These are phyloP conservation scores for Pneumocystis murina DNA, from an alignment of 1,139 yeast genomes.

Conservation along the genomic window DNA sequence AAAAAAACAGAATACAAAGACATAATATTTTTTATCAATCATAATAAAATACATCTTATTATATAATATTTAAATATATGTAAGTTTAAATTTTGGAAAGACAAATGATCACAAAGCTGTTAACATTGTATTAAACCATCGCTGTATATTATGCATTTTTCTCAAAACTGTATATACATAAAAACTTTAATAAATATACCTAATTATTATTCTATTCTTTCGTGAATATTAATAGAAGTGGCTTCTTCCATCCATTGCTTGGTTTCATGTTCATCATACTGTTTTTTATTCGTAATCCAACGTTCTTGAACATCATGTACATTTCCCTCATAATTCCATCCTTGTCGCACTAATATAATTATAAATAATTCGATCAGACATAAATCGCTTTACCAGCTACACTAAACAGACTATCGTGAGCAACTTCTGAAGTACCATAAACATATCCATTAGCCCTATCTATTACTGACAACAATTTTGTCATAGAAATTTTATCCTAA, in stretches of 20 bases:
- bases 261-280: slow-evolving; percentile 51
- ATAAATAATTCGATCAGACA: neutral
- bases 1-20: neutral
- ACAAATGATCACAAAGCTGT: neutral
- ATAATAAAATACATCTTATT: neutral
- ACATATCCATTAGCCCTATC: slow-evolving; percentile 90
- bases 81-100: neutral
- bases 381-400: slow-evolving; percentile 45
- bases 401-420: slow-evolving; percentile 93
- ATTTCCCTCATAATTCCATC: slow-evolving; percentile 34
- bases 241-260: slow-evolving; percentile 29
- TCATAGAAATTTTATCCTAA: slow-evolving; percentile 48
- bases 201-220: neutral
- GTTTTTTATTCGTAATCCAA: slow-evolving; percentile 78
- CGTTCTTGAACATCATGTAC: slow-evolving; percentile 77
- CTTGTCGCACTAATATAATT: slow-evolving; percentile 35
- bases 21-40: neutral
- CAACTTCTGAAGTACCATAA: slow-evolving; percentile 81
- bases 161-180: neutral
- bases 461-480: slow-evolving; percentile 52
- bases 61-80: neutral
- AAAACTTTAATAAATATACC: neutral
- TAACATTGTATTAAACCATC: neutral
- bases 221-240: neutral
- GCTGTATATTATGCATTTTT: neutral